A percentile compares a stretch with the other conserved stretches of the same genome.
Conservation (phyloP, 2,329 filamentous ascomycete species). For the Didymella arachidicola region DNA sequence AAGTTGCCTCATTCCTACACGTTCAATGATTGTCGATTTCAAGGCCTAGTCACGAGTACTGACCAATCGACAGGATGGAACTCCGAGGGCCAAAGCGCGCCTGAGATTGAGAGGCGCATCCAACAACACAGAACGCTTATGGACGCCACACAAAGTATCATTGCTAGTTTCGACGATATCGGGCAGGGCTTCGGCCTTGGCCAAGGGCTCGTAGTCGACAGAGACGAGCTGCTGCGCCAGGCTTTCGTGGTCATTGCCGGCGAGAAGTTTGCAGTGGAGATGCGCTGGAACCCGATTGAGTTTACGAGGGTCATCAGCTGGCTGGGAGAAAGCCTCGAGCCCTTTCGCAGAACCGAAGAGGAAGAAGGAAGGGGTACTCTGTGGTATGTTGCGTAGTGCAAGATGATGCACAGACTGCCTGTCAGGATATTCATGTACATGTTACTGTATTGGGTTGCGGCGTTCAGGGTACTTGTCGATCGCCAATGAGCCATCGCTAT, state of each 20-base stretch:
- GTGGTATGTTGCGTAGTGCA: constrained; percentile 38
- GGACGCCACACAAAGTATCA: constrained; percentile 43
- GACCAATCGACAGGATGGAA: constrained; percentile 38
- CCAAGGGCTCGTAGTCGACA: constrained; percentile 29
- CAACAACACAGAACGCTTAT: constrained; percentile 46
- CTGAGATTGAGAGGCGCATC: constrained; percentile 44
- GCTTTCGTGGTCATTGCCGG: constrained; percentile 46
- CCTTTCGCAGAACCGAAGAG: constrained; percentile 38
- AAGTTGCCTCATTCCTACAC: constrained; percentile 24
- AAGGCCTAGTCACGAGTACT: constrained; percentile 15
- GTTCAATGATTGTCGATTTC: constrained; percentile 3
- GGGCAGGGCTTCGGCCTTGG: constrained; percentile 34
- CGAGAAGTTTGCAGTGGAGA: constrained; percentile 41
- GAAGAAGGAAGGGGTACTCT: constrained; percentile 38
- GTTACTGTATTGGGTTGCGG: constrained; percentile 17
- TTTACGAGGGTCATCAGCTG: constrained; percentile 41
- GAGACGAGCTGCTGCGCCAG: constrained; percentile 45
- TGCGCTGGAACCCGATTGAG: constrained; percentile 45
- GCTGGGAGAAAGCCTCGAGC: constrained; percentile 40
- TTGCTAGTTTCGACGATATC: constrained; percentile 44
- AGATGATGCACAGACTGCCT: constrained; percentile 14
- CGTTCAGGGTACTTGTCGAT: constrained; percentile 20
- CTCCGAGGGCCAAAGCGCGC: constrained; percentile 37
- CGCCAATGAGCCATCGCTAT: constrained; percentile 18
- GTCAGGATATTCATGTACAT: constrained; percentile 19